A percentile compares a stretch with the other conserved stretches of the same genome.
These are phyloP conservation scores for Mycena sanguinolenta DNA, from an alignment of 768 basidiomycete species.

Conservation along the genomic window DNA sequence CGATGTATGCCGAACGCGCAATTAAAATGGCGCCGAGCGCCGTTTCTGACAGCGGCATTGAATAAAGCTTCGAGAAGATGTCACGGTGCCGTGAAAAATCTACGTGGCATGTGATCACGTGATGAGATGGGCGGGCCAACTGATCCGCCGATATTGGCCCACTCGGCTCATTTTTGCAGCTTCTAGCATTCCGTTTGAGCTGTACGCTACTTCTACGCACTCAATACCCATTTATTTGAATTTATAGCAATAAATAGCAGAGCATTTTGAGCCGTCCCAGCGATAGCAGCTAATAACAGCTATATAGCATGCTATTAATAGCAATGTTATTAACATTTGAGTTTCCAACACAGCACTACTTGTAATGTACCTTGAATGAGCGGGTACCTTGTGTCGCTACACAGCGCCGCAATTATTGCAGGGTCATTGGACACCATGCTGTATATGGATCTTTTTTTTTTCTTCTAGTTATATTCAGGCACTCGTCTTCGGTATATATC, in stretches of 20 bases:
- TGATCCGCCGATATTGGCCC: background rate
- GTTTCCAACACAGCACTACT: constrained; percentile 7
- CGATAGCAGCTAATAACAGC: constrained; percentile 16
- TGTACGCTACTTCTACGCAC: background rate
- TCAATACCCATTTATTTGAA: too few species aligned
- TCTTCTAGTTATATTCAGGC: too few species aligned
- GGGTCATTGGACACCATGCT: too few species aligned
- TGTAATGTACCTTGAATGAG: too few species aligned
- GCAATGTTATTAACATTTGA: constrained; percentile 6
- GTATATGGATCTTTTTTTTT: too few species aligned
- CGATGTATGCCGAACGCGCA: constrained; percentile 17
- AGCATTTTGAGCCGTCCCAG: background rate
- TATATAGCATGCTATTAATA: constrained; percentile 14
- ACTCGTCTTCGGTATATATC: too few species aligned
- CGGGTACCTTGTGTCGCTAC: too few species aligned
- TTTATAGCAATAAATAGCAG: constrained; percentile 26
- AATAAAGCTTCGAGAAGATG: background rate
- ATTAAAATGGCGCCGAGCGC: constrained; percentile 5
- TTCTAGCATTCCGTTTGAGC: background rate
- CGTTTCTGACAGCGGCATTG: constrained; percentile 7
- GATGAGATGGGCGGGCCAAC: background rate
- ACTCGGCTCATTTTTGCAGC: too few species aligned
- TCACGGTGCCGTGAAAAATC: background rate
- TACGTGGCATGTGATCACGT: too few species aligned
- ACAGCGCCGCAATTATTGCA: too few species aligned